Base-by-base conservation (phyloP, 1,284 basidiomycete genomes). In the Ustilago trichophora region DNA sequence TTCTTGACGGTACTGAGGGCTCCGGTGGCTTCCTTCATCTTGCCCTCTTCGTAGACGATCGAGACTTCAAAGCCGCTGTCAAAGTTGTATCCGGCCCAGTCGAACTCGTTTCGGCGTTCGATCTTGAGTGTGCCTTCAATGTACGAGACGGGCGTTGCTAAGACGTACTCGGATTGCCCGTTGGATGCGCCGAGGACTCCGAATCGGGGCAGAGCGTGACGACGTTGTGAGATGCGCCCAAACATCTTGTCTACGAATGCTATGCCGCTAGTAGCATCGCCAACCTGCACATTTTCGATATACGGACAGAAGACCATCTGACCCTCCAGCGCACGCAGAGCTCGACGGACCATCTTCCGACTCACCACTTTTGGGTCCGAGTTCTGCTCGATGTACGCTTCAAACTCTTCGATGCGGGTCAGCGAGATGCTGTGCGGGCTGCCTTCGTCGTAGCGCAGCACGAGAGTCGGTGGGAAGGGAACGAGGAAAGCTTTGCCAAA, bases 291-390 rank as follows among this genome's bases (percentile, higher is more conserved):
- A 12, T 85, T 79, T 60, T 89, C 85, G 11, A 56, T 84, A 75
- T 89, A 87, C 8, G 89, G 89, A 86, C 89, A 90, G 6, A 80
- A 76, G 19, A 91, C 86, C 15, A 82, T 82, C 63, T 87, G 85
- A 0, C 88, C 87, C 58, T 91, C 90, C 40, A 92, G 81, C 1
- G 89, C 87, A 19, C 90, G 84, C 22, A 92, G 78, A 1, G 88
- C 86, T 76, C 88, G 82, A 0, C 90, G 86, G 3, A 91, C 84
- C 64, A 88, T 84, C n/a, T 87, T 85, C 43, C 85, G 84, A 45
- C 84, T 83, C 40, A 82, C 82, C 24, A 90, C 84, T 29, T 85
- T 83, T 3, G 80, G 73, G 46, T 84, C 84, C 2, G 85, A 83
- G 74, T 92, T 92, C 81, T 91, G 90, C 2, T 72, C 64, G 16